These are phyloP conservation scores for Globisporangium cederbergense DNA, from an alignment of 352 stramenopile genomes.

Conservation along the genomic window DNA sequence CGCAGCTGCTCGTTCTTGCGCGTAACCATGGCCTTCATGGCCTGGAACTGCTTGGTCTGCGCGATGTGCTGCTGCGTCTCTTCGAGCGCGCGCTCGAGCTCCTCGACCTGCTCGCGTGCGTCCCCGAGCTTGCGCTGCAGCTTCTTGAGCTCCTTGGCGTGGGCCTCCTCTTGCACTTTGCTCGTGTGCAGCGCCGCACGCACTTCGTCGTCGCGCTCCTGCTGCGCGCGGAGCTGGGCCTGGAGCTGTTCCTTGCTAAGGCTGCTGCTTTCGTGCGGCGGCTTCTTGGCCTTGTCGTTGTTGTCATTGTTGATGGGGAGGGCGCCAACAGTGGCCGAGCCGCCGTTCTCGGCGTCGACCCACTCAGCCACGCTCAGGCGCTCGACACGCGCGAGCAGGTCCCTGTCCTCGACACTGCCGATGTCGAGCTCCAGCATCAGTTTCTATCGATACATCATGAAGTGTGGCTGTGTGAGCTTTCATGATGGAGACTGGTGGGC, in stretches of 20 bases:
- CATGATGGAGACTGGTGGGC: background rate
- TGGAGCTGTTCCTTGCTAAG: slow-evolving; percentile 33
- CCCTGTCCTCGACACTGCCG: slow-evolving; percentile 65
- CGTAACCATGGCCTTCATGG: slow-evolving; percentile 78
- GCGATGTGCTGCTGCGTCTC: slow-evolving; percentile 64
- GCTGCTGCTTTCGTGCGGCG: background rate
- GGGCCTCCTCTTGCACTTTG: slow-evolving; percentile 42
- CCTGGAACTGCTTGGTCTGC: slow-evolving; percentile 81
- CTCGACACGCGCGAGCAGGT: slow-evolving; percentile 74
- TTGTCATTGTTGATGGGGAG: slow-evolving; percentile 22
- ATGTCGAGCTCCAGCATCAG: slow-evolving; percentile 70
- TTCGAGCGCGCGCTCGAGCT: slow-evolving; percentile 55
- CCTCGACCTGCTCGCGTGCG: slow-evolving; percentile 44
- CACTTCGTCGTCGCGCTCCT: slow-evolving; percentile 38
- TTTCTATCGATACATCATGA: slow-evolving; percentile 25
- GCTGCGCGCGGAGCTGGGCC: slow-evolving; percentile 29
- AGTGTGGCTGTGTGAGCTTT: background rate
- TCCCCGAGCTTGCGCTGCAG: slow-evolving; percentile 60
- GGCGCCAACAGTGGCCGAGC: slow-evolving; percentile 21
- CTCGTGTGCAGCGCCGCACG: slow-evolving; percentile 44
- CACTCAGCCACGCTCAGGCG: slow-evolving; percentile 74
- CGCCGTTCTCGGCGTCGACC: slow-evolving; percentile 35
- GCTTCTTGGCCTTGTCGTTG: slow-evolving; percentile 11
- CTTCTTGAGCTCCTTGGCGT: slow-evolving; percentile 47
- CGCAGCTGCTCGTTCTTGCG: slow-evolving; percentile 82